These are phyloP conservation scores for Hypoxylon sp. DNA, from an alignment of 2,329 filamentous ascomycete species.

Conservation along the genomic window DNA sequence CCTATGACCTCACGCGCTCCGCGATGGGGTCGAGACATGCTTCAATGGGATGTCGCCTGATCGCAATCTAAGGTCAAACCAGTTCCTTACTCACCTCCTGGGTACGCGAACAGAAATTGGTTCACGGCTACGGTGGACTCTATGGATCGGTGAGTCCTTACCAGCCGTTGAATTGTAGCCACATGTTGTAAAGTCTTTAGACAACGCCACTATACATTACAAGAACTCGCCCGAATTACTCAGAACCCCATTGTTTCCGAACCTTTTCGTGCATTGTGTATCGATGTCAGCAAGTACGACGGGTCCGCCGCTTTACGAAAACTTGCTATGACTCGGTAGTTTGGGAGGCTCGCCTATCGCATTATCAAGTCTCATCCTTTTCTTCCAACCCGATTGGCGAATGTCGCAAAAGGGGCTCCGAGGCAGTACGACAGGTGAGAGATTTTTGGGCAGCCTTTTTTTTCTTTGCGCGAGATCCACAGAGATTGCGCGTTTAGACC, in stretches of 20 bases:
- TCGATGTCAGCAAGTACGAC: slow-evolving; percentile 10
- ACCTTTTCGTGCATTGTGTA: not conserved
- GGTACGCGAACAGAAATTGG: not conserved
- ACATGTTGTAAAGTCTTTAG: slow-evolving; percentile 20
- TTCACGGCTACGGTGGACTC: not conserved
- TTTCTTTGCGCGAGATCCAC: slow-evolving; percentile 16
- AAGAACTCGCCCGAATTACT: not conserved
- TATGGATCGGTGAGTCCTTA: not conserved
- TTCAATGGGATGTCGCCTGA: slow-evolving; percentile 1
- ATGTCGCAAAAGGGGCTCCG: slow-evolving; percentile 21
- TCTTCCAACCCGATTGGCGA: slow-evolving; percentile 29
- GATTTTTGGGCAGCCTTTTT: slow-evolving; percentile 18
- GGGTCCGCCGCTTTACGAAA: slow-evolving; percentile 4
- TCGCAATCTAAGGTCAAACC: not conserved
- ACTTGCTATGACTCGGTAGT: slow-evolving; percentile 17
- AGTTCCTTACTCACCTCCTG: too few relatives aligned
- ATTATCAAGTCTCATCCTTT: slow-evolving; percentile 16
- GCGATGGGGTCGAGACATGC: slow-evolving; percentile 1
- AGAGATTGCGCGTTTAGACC: slow-evolving; percentile 6
- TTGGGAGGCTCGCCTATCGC: slow-evolving; percentile 13
- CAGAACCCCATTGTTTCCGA: not conserved
- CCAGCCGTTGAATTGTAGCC: not conserved
- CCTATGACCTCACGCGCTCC: slow-evolving; percentile 12
- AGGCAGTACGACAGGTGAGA: slow-evolving; percentile 24
- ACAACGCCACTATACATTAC: slow-evolving; percentile 16